Percentiles rank a stretch among this genome's conserved stretches.
phyloP scores from a whole-genome alignment of 441 rosid genomes.

The Viola pubescens region DNA sequence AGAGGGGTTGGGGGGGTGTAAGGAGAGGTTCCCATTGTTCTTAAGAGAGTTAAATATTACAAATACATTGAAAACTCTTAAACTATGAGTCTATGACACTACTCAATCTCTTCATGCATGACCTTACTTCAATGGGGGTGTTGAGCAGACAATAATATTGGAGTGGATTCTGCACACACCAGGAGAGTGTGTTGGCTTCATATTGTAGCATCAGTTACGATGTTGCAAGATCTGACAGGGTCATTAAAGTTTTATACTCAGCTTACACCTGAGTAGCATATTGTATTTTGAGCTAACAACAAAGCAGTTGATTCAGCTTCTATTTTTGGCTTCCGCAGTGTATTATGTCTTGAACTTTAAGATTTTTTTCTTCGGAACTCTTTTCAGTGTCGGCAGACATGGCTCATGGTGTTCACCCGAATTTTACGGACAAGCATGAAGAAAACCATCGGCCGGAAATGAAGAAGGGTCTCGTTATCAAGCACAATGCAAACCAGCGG shows the following conservation, averaged over 20 bases:
- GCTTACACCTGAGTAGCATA: no score
- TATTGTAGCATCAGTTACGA: background rate
- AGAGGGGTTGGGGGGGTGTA: no score
- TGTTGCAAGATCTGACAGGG: background rate
- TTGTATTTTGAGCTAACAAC: no score
- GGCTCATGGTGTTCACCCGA: conserved; percentile 96
- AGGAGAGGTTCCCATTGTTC: no score
- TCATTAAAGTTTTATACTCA: no score
- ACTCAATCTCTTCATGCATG: no score
- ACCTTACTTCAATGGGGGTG: no score
- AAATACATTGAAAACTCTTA: no score
- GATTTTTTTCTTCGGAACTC: conserved; percentile 14
- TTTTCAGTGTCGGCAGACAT: conserved; percentile 83
- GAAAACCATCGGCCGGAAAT: conserved; percentile 83
- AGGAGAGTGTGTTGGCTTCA: background rate
- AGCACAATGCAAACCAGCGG: conserved; percentile 92
- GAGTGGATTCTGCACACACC: background rate
- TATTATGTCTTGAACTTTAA: background rate
- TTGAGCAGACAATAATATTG: background rate
- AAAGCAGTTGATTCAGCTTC: no score
- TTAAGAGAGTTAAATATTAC: no score
- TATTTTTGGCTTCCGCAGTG: conserved; percentile 1
- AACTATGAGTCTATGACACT: no score
- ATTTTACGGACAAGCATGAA: conserved; percentile 83
- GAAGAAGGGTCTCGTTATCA: conserved; percentile 87